Evolutionary conservation across 225 moss, liverwort and hornwort species (phyloP), one percentile per base, ranked within the genome.

Genomic region (Pseudoscleropodium purum): DNA sequence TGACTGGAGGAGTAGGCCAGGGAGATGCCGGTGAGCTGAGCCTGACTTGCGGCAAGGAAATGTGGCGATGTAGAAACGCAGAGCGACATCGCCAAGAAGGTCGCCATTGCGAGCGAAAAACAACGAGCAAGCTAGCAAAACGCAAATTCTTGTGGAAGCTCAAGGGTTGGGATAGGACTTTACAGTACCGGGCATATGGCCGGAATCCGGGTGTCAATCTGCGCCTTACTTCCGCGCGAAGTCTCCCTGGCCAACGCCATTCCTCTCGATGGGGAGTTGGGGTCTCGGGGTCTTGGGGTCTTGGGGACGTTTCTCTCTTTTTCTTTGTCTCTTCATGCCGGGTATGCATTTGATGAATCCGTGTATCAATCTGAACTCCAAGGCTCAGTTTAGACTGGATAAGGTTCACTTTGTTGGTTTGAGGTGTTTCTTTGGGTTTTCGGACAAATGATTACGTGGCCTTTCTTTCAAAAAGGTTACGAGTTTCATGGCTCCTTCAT

Each of bases 81-180:
- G 69, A 94, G 87, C 85, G 91, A 92, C 64, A 89, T 90, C 39
- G 91, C 90, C 89, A 94, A 43, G 80, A 75, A 87, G 77, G 87
- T 90, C 90, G 93, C 90, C 93, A 94, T 93, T 41, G 91, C 90
- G 83, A 52, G 36, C 31, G 25, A 43, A 19, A 63, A 15, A 8
- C 60, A 39, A 26, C 75, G 13, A 67, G 29, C 69, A 51, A 47
- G 24, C 36, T 81, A 33, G 10, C 82, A 29, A 57, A 57, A 47
- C 33, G 30, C 45, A 82, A 66, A 37, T 41, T 60, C 30, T 49
- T 8, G 43, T 18, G 20, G 56, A 39, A 75, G 60, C 65, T 57
- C 17, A 57, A 17, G 13, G 13, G 5, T 39, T 82, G 52, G 54
- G 84, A 74, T 84, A 91, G 73, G 91, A 21, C 79, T 57, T 18